Percentiles rank a stretch among this genome's conserved stretches.
phyloP scores from a whole-genome alignment of 768 basidiomycete species.

The Collybia sp. region DNA sequence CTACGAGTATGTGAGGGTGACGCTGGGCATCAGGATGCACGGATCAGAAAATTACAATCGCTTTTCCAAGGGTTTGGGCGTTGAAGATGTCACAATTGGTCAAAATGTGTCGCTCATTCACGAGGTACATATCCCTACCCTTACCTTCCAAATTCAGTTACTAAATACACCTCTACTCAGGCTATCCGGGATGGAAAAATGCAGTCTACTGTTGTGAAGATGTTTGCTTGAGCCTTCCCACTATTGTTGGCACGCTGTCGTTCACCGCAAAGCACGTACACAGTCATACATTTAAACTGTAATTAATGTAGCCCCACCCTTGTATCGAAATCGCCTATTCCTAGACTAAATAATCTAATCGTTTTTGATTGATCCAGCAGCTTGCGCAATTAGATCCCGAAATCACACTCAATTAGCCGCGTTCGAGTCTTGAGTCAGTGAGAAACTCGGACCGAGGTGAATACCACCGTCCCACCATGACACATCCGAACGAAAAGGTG shows the following conservation, averaged over 20 bases:
- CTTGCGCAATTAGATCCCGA: background rate
- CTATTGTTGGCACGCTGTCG: background rate
- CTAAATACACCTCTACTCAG: conserved; percentile 11
- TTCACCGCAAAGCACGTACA: conserved; percentile 6
- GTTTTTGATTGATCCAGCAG: background rate
- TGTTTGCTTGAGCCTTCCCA: conserved; percentile 1
- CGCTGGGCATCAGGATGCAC: conserved; percentile 68
- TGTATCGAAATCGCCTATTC: background rate
- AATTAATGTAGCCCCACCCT: too few species aligned
- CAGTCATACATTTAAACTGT: too few species aligned
- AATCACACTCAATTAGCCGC: background rate
- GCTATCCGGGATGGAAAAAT: conserved; percentile 40
- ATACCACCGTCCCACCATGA: background rate
- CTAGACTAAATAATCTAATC: background rate
- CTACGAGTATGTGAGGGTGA: conserved; percentile 67
- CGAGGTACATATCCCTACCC: conserved; percentile 37
- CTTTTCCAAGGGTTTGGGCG: conserved; percentile 38
- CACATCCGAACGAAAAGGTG: conserved; percentile 26
- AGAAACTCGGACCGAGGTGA: background rate
- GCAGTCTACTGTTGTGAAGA: conserved; percentile 30
- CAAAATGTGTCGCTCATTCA: conserved; percentile 71
- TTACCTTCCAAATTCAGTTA: background rate
- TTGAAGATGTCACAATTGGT: conserved; percentile 58
- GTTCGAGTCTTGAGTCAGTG: background rate
- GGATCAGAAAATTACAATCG: conserved; percentile 60